These are phyloP conservation scores for Alloteropsis angusta DNA, from an alignment of 202 grass and related monocot genomes.

Conservation along the genomic window DNA sequence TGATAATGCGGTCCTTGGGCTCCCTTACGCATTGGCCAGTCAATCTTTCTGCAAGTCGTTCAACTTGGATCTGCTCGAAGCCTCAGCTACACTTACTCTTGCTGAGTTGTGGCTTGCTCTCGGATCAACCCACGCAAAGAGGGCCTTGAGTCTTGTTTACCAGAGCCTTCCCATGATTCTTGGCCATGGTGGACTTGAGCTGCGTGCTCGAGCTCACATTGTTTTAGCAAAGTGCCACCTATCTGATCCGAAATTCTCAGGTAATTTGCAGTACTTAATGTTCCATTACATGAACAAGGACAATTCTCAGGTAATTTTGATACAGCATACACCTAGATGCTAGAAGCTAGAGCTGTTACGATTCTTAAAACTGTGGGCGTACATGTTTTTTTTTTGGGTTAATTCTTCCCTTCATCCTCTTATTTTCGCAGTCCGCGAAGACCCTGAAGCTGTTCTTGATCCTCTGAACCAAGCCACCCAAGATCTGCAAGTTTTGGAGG, in stretches of 20 bases:
- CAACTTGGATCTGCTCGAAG: constrained; percentile 85
- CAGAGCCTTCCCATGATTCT: constrained; percentile 78
- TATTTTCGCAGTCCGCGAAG: constrained; percentile 42
- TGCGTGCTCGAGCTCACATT: constrained; percentile 64
- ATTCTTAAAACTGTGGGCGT: not conserved
- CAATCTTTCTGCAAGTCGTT: constrained; percentile 92
- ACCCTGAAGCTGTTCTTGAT: constrained; percentile 63
- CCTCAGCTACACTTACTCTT: constrained; percentile 72
- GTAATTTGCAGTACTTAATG: constrained; percentile 11
- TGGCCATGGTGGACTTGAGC: constrained; percentile 79
- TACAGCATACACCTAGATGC: not conserved
- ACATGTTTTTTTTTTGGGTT: not conserved
- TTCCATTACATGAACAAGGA: not conserved
- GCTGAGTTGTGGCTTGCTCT: constrained; percentile 80
- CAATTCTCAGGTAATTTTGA: constrained; percentile 44
- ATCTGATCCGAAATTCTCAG: constrained; percentile 47
- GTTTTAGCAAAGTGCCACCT: constrained; percentile 75
- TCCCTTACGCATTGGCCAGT: constrained; percentile 80
- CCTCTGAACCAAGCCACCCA: constrained; percentile 73
- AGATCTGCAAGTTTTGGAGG: constrained; percentile 85
- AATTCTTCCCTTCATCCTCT: not conserved
- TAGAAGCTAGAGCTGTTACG: not conserved
- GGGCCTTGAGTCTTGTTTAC: constrained; percentile 58
- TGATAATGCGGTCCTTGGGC: constrained; percentile 61
- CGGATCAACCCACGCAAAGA: constrained; percentile 66